Base-by-base conservation (phyloP, 306 rosid species). In the Acmispon strigosus region DNA sequence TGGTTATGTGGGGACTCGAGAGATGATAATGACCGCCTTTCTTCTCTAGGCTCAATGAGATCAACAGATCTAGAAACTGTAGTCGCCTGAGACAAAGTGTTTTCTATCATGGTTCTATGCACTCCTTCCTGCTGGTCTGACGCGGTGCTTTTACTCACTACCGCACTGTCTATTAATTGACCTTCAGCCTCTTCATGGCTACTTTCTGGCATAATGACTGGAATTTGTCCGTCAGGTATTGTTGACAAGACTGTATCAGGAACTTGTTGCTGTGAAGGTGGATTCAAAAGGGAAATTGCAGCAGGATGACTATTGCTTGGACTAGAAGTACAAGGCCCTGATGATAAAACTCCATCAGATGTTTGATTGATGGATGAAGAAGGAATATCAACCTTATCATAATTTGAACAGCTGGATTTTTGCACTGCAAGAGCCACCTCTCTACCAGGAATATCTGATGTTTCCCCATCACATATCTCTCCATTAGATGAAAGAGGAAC, bases 61-160 rank as follows among this genome's bases (percentile, higher is more conserved):
- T 61, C 56, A 80, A 51, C 60, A 13, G 77, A 65, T 51, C 75
- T 41, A 59, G 81, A 78, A 15, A 10, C 77, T 10, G 87, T 15
- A 66, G 65, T 62, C 77, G 74, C 86, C 68, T 19, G 78, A 69
- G 64, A 29, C 42, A 7, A 74, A 72, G 76, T 19, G 67, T 74
- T 78, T 36, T 69, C 53, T 66, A 60, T 19, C 76, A 66, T 17
- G 7, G 78, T 58, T 74, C 45, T 65, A 69, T n/a, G 72, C 48
- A 43, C 54, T 72, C 53, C 77, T 56, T 81, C 87, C 72, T 78
- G 83, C 72, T 70, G 85, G 54, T 75, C 74, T 8, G 66, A 49
- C 59, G 43, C 54, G 62, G 70, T 64, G 70, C 9, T 76, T 75
- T 53, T 44, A 62, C 76, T 79, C 58, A 80, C 29, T 15, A 72